Evolutionary conservation across 805 yeast species (phyloP), one percentile per base, ranked within the genome.

Genomic region (Cyberlindnera lachancei): DNA sequence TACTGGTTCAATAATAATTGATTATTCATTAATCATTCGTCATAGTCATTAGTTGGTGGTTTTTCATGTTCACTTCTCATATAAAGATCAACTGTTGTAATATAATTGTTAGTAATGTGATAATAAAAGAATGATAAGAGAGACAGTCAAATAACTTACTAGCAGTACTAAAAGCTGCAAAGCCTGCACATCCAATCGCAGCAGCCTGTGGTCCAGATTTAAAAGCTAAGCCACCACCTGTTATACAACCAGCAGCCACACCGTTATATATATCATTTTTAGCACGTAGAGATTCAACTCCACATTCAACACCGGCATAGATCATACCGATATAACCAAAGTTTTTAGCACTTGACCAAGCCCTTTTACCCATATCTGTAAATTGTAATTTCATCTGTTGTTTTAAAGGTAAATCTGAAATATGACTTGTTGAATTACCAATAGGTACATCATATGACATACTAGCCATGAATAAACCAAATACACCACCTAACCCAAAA

Each of bases 191-290:
- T 1, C 98, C 98, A 37, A 88, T 55, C 17, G 77, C 48, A 0
- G 95, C 92, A 18, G 95, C 94, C 48, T 79, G 87, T 1, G 98
- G 98, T 1, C 98, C 98, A 29, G 92, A 75, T 53, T 82, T 85
- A 45, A 83, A 70, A 2, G 96, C 94, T 32, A 92, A 68, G 0
- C 95, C 96, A 21, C 95, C 98, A 27, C 98, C 98, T 1, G 98
- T 92, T 23, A 90, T 65, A 60, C 96, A 92, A 3, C 98, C 98
- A 4, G 97, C 97, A 27, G 75, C 69, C 3, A 85, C 75, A 27
- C 96, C 96, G 54, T 92, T 92, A 61, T 79, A 86, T 9, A 90
- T 73, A 57, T 92, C 98, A 50, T 82, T 87, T 50, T 84, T 87
- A 2, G 95, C 96, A 48, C 97, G 68, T 4, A 40, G 27, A 18